phyloP scores from a whole-genome alignment of 768 basidiomycete species.

The Leccinum arenicola region DNA sequence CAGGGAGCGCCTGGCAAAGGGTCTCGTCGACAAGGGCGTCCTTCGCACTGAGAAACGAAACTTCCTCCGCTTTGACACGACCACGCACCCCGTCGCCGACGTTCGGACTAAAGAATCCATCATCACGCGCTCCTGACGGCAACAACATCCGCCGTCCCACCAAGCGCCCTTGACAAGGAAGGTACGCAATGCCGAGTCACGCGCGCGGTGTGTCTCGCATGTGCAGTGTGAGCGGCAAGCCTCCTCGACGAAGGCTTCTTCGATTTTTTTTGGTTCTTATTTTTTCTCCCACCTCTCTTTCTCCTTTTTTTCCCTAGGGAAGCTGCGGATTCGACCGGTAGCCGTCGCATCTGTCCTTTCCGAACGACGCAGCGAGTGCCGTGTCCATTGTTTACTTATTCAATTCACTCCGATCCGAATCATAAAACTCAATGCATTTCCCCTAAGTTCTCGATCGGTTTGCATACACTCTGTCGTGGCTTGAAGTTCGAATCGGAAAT shows the following conservation, averaged over 20 bases:
- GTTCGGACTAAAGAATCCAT: conserved; percentile 85
- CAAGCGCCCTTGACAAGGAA: conserved; percentile 69
- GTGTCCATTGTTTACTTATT: neutral
- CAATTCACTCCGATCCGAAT: neutral
- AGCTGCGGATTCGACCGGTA: neutral
- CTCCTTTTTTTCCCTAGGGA: neutral
- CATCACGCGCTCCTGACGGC: conserved; percentile 75
- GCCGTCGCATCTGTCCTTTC: neutral
- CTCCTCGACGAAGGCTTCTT: conserved; percentile 66
- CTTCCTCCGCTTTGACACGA: conserved; percentile 99
- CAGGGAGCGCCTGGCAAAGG: conserved; percentile 94
- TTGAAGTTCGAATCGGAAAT: neutral
- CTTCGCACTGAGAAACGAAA: conserved; percentile 99
- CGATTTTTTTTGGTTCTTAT: neutral
- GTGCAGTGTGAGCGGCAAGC: conserved; percentile 90
- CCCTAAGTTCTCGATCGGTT: neutral
- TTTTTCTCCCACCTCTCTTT: neutral
- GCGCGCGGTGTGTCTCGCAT: conserved; percentile 82
- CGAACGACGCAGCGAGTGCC: neutral
- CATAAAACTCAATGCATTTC: neutral
- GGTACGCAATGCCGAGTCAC: conserved; percentile 76
- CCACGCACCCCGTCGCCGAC: conserved; percentile 96
- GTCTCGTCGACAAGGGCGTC: conserved; percentile 97
- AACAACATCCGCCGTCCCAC: conserved; percentile 77
- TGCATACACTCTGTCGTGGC: neutral